These are phyloP conservation scores for Kwoniella shandongensis DNA, from an alignment of 768 basidiomycete species.

Conservation along the genomic window DNA sequence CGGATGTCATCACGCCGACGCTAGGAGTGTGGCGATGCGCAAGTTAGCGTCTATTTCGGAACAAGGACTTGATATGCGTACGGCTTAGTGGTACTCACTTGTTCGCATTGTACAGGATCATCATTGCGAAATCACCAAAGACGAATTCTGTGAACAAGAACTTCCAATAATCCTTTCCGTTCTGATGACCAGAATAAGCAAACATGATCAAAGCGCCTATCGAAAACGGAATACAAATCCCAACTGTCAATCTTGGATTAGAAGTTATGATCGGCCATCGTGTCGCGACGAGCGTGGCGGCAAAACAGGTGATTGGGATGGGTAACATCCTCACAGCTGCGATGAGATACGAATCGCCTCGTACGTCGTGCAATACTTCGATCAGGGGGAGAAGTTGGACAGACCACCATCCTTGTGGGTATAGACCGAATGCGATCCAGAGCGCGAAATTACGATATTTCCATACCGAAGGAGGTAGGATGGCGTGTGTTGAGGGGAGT, in stretches of 20 bases:
- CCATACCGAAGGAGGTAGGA: slow-evolving; percentile 44
- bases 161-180: slow-evolving; percentile 30
- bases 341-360: slow-evolving; percentile 7
- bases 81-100: slow-evolving; percentile 5
- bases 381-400: slow-evolving; percentile 4
- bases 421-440: slow-evolving; percentile 32
- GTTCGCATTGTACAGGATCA: slow-evolving; percentile 24
- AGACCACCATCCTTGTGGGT: slow-evolving; percentile 33
- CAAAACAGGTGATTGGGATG: slow-evolving; percentile 12
- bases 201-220: slow-evolving; percentile 61
- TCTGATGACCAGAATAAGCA: slow-evolving; percentile 6
- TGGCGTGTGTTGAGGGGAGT: slow-evolving; percentile 17
- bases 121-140: slow-evolving; percentile 24
- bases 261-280: neutral
- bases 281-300: neutral
- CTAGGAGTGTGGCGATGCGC: slow-evolving; percentile 5
- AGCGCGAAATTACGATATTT: slow-evolving; percentile 40
- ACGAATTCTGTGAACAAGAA: slow-evolving; percentile 31
- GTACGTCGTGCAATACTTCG: neutral
- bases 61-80: too few relatives aligned
- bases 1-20: slow-evolving; percentile 37
- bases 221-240: slow-evolving; percentile 62
- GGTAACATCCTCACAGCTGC: slow-evolving; percentile 10
- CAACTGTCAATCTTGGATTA: slow-evolving; percentile 20
- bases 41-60: neutral